phyloP scores from a whole-genome alignment of 2,329 filamentous ascomycete species.

The Colletotrichum sp. region DNA sequence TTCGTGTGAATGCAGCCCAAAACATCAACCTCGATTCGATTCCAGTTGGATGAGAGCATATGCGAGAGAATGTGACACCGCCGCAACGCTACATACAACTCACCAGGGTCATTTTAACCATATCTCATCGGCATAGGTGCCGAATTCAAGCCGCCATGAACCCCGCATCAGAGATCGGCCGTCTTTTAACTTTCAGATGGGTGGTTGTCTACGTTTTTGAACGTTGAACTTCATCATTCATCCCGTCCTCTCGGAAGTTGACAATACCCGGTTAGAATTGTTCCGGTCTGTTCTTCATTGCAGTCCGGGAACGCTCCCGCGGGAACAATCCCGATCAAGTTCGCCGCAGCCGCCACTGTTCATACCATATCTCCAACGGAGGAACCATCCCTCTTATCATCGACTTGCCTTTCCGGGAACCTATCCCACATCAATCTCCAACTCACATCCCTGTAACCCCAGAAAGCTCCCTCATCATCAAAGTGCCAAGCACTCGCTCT shows the following conservation, averaged over 20 bases:
- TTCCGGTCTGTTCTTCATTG: background rate
- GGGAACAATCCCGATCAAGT: background rate
- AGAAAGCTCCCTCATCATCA: background rate
- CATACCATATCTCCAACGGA: background rate
- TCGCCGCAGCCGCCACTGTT: background rate
- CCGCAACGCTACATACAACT: background rate
- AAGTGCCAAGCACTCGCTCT: background rate
- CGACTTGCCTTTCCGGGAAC: background rate
- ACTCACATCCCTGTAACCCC: background rate
- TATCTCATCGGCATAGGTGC: background rate
- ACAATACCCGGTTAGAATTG: background rate
- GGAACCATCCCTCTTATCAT: background rate
- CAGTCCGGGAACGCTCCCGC: background rate
- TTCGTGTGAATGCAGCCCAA: background rate
- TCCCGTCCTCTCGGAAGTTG: background rate
- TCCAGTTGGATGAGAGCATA: background rate
- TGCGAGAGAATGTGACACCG: background rate
- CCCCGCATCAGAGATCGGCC: slow-evolving; percentile 14
- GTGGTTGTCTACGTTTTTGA: background rate
- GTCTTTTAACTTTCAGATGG: background rate
- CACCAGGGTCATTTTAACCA: background rate
- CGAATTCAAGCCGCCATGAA: background rate
- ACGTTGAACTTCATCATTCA: background rate
- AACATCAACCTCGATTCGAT: background rate
- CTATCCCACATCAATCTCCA: background rate